phyloP scores from a whole-genome alignment of 768 basidiomycete genomes.

The Auricularia auricula-judae region DNA sequence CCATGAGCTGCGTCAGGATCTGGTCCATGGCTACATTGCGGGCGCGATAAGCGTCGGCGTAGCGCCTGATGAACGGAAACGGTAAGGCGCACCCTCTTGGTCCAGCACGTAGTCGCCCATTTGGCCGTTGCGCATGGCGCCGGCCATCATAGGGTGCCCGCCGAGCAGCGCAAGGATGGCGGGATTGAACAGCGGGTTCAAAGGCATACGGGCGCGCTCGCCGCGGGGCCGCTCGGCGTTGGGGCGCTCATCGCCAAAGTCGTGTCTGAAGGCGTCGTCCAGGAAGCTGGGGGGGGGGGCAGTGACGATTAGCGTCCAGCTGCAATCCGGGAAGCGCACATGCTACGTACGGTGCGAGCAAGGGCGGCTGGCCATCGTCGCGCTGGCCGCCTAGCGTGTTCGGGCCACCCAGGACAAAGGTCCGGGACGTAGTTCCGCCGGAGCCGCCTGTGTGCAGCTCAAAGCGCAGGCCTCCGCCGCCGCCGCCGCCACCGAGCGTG shows the following conservation, averaged over 20 bases:
- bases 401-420: constrained; percentile 28
- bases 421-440: constrained; percentile 14
- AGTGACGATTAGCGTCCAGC: background rate
- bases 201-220: constrained; percentile 31
- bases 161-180: constrained; percentile 57
- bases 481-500: background rate
- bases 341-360: constrained; percentile 40
- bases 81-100: constrained; percentile 58
- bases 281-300: background rate
- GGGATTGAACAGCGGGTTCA: constrained; percentile 55
- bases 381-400: constrained; percentile 15
- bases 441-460: constrained; percentile 24
- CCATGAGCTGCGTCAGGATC: constrained; percentile 82
- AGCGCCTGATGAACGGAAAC: background rate
- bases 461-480: constrained; percentile 2
- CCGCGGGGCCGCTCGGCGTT: constrained; percentile 13
- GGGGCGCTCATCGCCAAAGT: constrained; percentile 17
- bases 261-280: constrained; percentile 18
- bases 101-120: constrained; percentile 90
- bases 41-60: background rate
- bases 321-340: constrained; percentile 4
- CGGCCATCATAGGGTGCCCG: constrained; percentile 15
- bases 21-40: constrained; percentile 54
- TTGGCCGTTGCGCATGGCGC: constrained; percentile 27
- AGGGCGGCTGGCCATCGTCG: constrained; percentile 18